phyloP scores from a whole-genome alignment of 2,329 filamentous ascomycete genomes.

The Harringtonia aguacate region DNA sequence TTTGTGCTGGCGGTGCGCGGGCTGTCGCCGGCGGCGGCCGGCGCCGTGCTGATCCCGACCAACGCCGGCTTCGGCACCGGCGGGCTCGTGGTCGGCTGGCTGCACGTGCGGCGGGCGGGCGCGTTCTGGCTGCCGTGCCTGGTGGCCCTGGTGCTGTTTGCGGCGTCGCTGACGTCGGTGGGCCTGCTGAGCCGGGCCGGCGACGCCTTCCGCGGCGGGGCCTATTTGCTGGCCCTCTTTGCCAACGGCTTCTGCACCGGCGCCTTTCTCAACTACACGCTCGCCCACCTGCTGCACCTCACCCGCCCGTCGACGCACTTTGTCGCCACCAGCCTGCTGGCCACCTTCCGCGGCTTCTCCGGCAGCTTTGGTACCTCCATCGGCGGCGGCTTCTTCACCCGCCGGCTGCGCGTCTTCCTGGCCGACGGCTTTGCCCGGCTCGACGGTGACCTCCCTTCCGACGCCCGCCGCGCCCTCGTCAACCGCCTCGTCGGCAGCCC shows the following conservation, averaged over 20 bases:
- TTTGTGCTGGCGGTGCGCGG: slow-evolving; percentile 68
- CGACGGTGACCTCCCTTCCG: slow-evolving; percentile 25
- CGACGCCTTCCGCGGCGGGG: slow-evolving; percentile 39
- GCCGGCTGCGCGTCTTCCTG: slow-evolving; percentile 46
- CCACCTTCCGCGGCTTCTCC: slow-evolving; percentile 73
- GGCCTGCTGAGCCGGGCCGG: slow-evolving; percentile 38
- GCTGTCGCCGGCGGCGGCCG: slow-evolving; percentile 58
- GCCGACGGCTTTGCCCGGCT: slow-evolving; percentile 42
- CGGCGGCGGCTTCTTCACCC: slow-evolving; percentile 64
- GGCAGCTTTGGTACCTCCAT: slow-evolving; percentile 73
- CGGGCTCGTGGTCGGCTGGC: slow-evolving; percentile 59
- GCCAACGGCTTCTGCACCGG: slow-evolving; percentile 64
- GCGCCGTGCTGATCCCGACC: slow-evolving; percentile 69
- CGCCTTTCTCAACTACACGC: slow-evolving; percentile 66
- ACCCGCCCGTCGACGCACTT: slow-evolving; percentile 57
- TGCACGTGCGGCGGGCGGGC: slow-evolving; percentile 64
- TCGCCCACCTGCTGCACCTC: slow-evolving; percentile 70
- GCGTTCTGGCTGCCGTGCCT: slow-evolving; percentile 61
- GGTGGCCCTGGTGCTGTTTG: slow-evolving; percentile 51
- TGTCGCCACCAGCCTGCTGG: slow-evolving; percentile 63
- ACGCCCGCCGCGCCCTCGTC: slow-evolving; percentile 28
- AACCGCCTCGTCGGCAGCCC: slow-evolving; percentile 39
- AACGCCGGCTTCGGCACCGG: slow-evolving; percentile 70
- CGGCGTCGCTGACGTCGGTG: slow-evolving; percentile 35
- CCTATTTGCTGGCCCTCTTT: slow-evolving; percentile 52